Evolutionary conservation across 2,329 filamentous ascomycete genomes (phyloP).

Genomic region (Nannizziopsis barbatae): DNA sequence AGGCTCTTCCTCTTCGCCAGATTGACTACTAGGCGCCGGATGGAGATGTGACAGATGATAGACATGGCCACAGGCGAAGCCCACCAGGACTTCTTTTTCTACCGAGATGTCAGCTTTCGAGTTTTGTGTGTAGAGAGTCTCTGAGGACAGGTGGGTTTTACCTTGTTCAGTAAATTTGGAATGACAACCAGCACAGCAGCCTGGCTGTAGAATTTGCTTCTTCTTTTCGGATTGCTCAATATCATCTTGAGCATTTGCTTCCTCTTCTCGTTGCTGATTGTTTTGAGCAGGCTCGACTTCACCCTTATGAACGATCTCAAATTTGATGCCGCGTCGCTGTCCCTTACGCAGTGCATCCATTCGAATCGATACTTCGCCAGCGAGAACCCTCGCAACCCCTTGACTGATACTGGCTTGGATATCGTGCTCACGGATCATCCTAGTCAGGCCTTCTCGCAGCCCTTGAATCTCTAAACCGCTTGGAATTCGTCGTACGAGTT

Average conservation of each 20-base stretch:
- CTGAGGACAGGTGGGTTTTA: slow-evolving; percentile 17
- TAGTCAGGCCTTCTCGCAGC: slow-evolving; percentile 71
- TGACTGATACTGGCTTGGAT: slow-evolving; percentile 87
- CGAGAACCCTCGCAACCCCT: slow-evolving; percentile 74
- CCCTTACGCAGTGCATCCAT: slow-evolving; percentile 72
- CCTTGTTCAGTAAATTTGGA: slow-evolving; percentile 30
- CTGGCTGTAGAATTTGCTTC: slow-evolving; percentile 12
- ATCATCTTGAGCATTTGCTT: slow-evolving; percentile 8
- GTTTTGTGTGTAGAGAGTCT: background rate
- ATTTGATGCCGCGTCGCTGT: slow-evolving; percentile 77
- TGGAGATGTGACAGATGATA: slow-evolving; percentile 55
- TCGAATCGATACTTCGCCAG: slow-evolving; percentile 73
- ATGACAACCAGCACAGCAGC: slow-evolving; percentile 32
- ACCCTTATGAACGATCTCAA: slow-evolving; percentile 50
- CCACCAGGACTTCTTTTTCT: slow-evolving; percentile 49
- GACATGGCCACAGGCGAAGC: slow-evolving; percentile 58
- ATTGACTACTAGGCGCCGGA: slow-evolving; percentile 22
- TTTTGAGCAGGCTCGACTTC: background rate
- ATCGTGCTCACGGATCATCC: slow-evolving; percentile 91
- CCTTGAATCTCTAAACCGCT: slow-evolving; percentile 89
- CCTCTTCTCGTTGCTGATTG: slow-evolving; percentile 1
- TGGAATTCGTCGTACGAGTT: slow-evolving; percentile 78
- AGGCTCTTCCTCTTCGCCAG: slow-evolving; percentile 11
- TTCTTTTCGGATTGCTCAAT: slow-evolving; percentile 10
- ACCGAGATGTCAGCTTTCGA: background rate